Base-by-base conservation (phyloP, 2,329 filamentous ascomycete genomes). In the Ophiostoma novo-ulmi region DNA sequence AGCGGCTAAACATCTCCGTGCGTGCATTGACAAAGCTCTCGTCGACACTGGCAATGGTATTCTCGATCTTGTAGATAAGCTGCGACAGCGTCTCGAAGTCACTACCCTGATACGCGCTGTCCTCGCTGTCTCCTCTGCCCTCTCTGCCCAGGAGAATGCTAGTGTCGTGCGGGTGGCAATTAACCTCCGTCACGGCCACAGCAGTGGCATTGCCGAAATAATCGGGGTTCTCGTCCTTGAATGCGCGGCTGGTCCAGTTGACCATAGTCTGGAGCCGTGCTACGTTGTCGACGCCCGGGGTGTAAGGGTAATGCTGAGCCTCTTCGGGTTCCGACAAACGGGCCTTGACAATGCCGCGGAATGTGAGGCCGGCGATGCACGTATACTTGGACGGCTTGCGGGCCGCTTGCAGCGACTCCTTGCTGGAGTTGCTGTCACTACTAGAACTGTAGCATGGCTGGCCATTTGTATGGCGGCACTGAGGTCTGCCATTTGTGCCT, bases 181-280 rank as follows among this genome's bases (percentile, higher is more conserved):
- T 65, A n/a, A 77, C 72, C 8, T 71, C 76, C 5, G 79, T 80
- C 17, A 78, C 76, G 0, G 78, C 78, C 6, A 81, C 80, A n/a
- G 80, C 75, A 0, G 80, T 80, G 0, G 81, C 80, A 70, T 82
- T 83, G 68, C 81, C 81, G 71, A 79, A 80, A 73, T 82, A 82
- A 63, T 78, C 76, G 8, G 76, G 75, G 20, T 77, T 74, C 11
- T 72, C 72, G 11, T 76, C 71, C 17, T 8, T 69, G 70, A 81
- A 80, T 0, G 79, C 79, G 4, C 80, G 77, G 64, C 74, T 74
- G 61, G 78, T 76, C 81, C 81, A 83, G 73, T 81, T 81, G 5
- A 81, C 80, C 69, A 81, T 81, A 58, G 81, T 80, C 74, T 80
- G 78, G 63, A 82, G 72, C 67, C 75, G 75, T 4, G 78, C 75